Evolutionary conservation across 352 stramenopile genomes (phyloP).

Genomic region (Pythium myriotylum): DNA sequence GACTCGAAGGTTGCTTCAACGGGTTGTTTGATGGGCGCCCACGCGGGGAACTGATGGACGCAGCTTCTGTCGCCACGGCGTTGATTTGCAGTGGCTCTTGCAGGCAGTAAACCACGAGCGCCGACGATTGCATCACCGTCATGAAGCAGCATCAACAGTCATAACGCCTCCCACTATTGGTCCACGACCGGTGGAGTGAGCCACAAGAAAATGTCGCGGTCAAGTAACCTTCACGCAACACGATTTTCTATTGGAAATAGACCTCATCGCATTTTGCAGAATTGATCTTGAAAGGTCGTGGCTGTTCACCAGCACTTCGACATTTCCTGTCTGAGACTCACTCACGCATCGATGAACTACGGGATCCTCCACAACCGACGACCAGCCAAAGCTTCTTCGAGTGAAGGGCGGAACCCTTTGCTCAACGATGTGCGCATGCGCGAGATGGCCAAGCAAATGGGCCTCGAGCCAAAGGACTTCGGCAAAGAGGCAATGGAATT

Average conservation of each 20-base stretch:
- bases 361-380: constrained; percentile 84
- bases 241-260: neutral
- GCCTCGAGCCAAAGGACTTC: constrained; percentile 67
- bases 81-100: no score
- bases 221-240: constrained; percentile 24
- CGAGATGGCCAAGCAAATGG: constrained; percentile 85
- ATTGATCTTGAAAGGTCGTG: constrained; percentile 25
- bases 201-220: constrained; percentile 31
- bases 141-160: constrained; percentile 25
- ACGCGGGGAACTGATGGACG: no score
- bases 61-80: no score
- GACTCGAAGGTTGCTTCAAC: constrained; percentile 30
- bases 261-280: neutral
- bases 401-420: constrained; percentile 34
- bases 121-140: constrained; percentile 26
- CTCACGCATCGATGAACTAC: constrained; percentile 66
- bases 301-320: constrained; percentile 8
- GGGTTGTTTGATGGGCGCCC: neutral
- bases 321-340: neutral
- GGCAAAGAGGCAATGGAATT: constrained; percentile 62
- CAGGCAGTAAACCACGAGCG: no score
- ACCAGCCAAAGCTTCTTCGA: constrained; percentile 26
- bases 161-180: constrained; percentile 13
- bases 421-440: constrained; percentile 65
- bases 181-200: neutral